Evolutionary conservation across 306 rosid genomes (phyloP).

Genomic region (Mimosa pudica): DNA sequence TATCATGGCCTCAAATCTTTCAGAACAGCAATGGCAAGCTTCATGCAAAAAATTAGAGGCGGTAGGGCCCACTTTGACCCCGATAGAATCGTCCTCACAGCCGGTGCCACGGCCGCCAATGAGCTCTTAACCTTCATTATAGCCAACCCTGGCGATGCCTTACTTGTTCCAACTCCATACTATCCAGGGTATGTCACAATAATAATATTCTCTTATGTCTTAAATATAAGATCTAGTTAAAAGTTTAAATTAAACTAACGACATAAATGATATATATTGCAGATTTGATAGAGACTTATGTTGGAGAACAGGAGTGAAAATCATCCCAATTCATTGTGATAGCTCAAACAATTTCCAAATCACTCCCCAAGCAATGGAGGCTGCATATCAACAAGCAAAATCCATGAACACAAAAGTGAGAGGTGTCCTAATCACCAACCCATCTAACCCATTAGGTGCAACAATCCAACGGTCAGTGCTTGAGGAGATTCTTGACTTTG

Average conservation of each 20-base stretch:
- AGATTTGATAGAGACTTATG: slow-evolving; percentile 95
- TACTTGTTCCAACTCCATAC: slow-evolving; percentile 91
- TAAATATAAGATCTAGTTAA: too few species aligned
- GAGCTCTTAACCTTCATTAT: slow-evolving; percentile 87
- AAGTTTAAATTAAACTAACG: too few species aligned
- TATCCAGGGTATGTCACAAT: slow-evolving; percentile 70
- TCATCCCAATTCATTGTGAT: slow-evolving; percentile 79
- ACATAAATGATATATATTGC: not conserved
- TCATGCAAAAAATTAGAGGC: slow-evolving; percentile 84
- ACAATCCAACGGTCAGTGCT: slow-evolving; percentile 63
- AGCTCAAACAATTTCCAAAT: slow-evolving; percentile 84
- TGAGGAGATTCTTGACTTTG: slow-evolving; percentile 67
- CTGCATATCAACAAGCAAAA: slow-evolving; percentile 61
- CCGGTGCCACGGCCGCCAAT: slow-evolving; percentile 97
- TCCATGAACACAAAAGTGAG: slow-evolving; percentile 57
- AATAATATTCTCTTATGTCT: too few species aligned
- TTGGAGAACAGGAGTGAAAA: slow-evolving; percentile 93
- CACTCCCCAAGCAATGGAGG: slow-evolving; percentile 66
- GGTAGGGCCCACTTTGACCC: slow-evolving; percentile 73
- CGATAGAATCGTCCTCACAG: slow-evolving; percentile 75
- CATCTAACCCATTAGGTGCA: slow-evolving; percentile 85
- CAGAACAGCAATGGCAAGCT: slow-evolving; percentile 87
- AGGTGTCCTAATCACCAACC: slow-evolving; percentile 82
- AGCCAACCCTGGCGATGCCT: slow-evolving; percentile 87
- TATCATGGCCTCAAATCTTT: slow-evolving; percentile 83